Evolutionary conservation across 306 rosid genomes (phyloP), one percentile per base, ranked within the genome.

Genomic region (Cicer chorassanicum): DNA sequence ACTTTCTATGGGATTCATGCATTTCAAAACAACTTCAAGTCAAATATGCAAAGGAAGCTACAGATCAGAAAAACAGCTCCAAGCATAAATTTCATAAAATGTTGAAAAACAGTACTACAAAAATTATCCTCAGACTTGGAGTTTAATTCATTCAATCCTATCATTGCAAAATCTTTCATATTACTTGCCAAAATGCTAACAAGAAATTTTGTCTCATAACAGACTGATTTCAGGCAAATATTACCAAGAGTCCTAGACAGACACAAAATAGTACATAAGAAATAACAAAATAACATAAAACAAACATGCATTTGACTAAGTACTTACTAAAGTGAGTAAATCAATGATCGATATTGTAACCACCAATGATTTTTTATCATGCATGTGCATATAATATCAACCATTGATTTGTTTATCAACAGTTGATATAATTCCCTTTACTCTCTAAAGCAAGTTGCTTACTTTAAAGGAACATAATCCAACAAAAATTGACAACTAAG

Each of bases 401-500:
- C 36, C 5, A 29, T 29, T 29, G 5, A 29, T 29, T 29, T 29
- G 36, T 29, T 29, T 29, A 29, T 29, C 36, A 29, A 29, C 5
- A 29, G 36, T 29, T 29, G 36, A 29, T 29, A 29, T 29, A 3
- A 29, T 29, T 29, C 36, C 3, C 36, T 29, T 29, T 29, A 29
- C 36, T 4, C 36, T 29, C 36, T 29, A 29, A 29, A 29, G 36
- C 36, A 29, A 29, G 36, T 29, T 29, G 36, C 36, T 29, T 29
- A 29, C 36, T 29, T 29, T 29, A 29, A 3, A 29, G 36, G 36
- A 29, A 29, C 36, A 29, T 29, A 29, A 29, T 4, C 36, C 36
- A 29, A 70, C 72, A 5, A 21, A 78, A 70, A 73, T 42, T 29
- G 8, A 82, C 66, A 62, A 21, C 15, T 68, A 82, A 48, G 68